Base-by-base conservation (phyloP, 1,284 basidiomycete genomes). In the Entoloma clypeatum region DNA sequence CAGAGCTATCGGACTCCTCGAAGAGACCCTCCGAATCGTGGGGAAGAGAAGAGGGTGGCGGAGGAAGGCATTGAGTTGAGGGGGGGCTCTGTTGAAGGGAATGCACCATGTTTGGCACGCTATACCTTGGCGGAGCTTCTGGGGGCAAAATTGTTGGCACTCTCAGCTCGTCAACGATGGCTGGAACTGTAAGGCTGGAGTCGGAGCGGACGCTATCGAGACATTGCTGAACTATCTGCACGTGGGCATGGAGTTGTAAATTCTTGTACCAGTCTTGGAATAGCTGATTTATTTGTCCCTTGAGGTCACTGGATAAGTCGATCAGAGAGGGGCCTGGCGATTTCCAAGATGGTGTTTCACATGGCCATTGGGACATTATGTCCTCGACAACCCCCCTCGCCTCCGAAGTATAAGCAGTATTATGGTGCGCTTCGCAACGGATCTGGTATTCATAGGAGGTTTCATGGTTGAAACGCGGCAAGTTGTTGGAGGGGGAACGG, bases 301-400 rank as follows among this genome's bases (percentile, higher is more conserved):
- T 16, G 4, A 48, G 7, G 7, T 7, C 7, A n/a, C 29, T 4
- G 19, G 21, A 27, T 21, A n/a, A n/a, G 16, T 38, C 14, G 7
- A 47, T 16, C 13, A 39, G 24, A 25, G 24, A 13, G 29, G 37
- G 36, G 19, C 22, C 3, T 16, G n/a, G 18, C 22, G 21, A 19
- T 11, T 2, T 6, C 5, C 35, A 34, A 30, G 30, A 31, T 9
- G 43, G 48, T 16, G 16, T 16, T 14, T 13, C 14, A 35, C 50
- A 52, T 8, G 52, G 52, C 52, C 49, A 51, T 21, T 50, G 51
- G 11, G 16, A 19, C 19, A 44, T 16, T 9, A 54, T 26, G 9
- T 10, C 6, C 9, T 44, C 22, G 5, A 38, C 32, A 5, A 52
- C n/a, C 1, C 27, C 19, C 16, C 30, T 8, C 4, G 36, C 37